Evolutionary conservation across 1,139 yeast genomes (phyloP), one percentile per base, ranked within the genome.

Genomic region (Nakaseomyces kungkrabaensis): DNA sequence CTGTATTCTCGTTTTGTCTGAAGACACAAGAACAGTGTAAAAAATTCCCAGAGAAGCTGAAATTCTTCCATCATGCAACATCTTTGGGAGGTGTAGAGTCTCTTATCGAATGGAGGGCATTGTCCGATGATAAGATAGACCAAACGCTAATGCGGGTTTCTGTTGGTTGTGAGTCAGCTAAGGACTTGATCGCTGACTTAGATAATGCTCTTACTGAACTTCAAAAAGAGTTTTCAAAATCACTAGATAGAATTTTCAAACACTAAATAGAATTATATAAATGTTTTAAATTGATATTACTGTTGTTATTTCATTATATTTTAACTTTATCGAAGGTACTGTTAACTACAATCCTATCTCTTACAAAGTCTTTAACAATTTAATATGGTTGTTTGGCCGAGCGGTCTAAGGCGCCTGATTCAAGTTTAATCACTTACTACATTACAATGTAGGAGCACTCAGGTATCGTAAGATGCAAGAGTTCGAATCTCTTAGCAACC

Each of bases 1-100:
- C 97, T 0, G 89, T 86, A 0, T 89, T 90, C 59, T 71, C 92
- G 1, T 75, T 90, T 45, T 76, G 73, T 41, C 69, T 85, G 36
- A 62, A 66, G 5, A 63, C 72, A 13, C 77, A 72, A 50, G 77
- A 77, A 9, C 68, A 72, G 26, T 96, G 97, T 0, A 77, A 74
- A 56, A 51, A 57, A 2, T 71, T 90, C n/a, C 95, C 96, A 3
- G 72, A 82, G 1, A 78, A 75, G 55, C 72, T 89, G 53, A 77
- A 81, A 57, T 76, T 77, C 54, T 88, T 89, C 70, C 82, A 82
- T 55, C 97, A 90, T 68, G 96, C 97, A 1, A 89, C 97, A 0
- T 86, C 96, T 5, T 72, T 90, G 33, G 97, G 97, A 37, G 96
- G 97, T 13, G 87, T 85, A 5, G 97, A 90, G 66, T 85, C 95